phyloP scores from a whole-genome alignment of 441 rosid genomes.

The Adansonia rubrostipa region DNA sequence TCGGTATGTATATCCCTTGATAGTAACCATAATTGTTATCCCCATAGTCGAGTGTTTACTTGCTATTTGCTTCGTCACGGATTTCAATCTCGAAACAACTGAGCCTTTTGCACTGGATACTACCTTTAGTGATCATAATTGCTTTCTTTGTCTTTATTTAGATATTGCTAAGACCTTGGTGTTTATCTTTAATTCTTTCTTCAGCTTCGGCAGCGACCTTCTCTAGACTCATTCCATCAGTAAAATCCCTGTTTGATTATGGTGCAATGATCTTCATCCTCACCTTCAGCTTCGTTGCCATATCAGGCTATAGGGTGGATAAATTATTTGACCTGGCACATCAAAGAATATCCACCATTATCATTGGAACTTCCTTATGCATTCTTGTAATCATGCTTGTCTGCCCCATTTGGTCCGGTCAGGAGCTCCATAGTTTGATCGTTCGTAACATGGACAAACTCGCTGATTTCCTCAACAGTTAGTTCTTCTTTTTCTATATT shows the following conservation, averaged over 20 bases:
- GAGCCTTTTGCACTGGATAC: too few relatives aligned
- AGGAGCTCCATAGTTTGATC: slow-evolving; percentile 57
- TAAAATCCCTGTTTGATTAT: slow-evolving; percentile 64
- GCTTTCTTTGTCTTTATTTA: slow-evolving; percentile 7
- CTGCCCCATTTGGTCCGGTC: slow-evolving; percentile 74
- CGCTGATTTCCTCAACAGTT: slow-evolving; percentile 56
- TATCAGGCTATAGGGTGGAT: slow-evolving; percentile 60
- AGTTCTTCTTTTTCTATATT: background rate
- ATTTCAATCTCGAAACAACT: too few relatives aligned
- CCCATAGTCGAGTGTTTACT: too few relatives aligned
- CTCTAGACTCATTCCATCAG: slow-evolving; percentile 60
- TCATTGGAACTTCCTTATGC: slow-evolving; percentile 62
- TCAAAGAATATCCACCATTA: slow-evolving; percentile 59
- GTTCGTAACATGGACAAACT: slow-evolving; percentile 56
- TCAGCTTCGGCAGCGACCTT: slow-evolving; percentile 68
- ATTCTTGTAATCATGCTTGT: slow-evolving; percentile 52
- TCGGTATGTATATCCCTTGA: slow-evolving; percentile 41
- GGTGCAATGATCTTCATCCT: slow-evolving; percentile 70
- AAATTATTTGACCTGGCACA: slow-evolving; percentile 51
- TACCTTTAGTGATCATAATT: background rate
- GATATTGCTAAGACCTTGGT: background rate
- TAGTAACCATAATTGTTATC: background rate
- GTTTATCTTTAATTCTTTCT: slow-evolving; percentile 11
- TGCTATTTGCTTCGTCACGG: too few relatives aligned
- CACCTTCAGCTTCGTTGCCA: slow-evolving; percentile 64